Conservation (phyloP, 2,329 filamentous ascomycete genomes). For the Cladosporium phlei region DNA sequence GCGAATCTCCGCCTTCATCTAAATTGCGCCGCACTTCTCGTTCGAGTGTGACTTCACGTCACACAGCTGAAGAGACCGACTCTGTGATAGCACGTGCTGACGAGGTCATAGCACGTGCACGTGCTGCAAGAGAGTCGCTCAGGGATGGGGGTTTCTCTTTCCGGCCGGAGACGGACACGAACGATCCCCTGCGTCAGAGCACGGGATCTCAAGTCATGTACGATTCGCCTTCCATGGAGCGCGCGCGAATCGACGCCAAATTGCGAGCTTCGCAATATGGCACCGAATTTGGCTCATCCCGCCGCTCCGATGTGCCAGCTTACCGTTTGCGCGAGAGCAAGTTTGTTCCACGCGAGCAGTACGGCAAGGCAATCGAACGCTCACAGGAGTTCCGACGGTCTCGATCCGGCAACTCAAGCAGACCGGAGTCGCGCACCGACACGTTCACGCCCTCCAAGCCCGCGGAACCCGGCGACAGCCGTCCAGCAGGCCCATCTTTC, state of each 20-base stretch:
- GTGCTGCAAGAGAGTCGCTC: constrained; percentile 28
- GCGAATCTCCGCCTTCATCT: background rate
- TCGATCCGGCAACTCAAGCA: constrained; percentile 17
- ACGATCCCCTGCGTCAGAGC: constrained; percentile 21
- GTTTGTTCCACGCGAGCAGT: constrained; percentile 34
- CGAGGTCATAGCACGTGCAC: constrained; percentile 32
- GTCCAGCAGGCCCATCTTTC: background rate
- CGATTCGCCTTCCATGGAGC: constrained; percentile 29
- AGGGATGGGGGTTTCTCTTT: constrained; percentile 13
- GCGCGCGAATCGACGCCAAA: constrained; percentile 30
- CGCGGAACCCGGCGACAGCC: background rate
- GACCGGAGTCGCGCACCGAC: constrained; percentile 8
- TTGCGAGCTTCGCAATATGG: constrained; percentile 21
- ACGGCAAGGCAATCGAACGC: constrained; percentile 31
- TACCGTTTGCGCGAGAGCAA: constrained; percentile 34
- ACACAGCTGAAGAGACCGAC: constrained; percentile 28
- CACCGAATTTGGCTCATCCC: constrained; percentile 3
- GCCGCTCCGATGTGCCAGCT: constrained; percentile 27
- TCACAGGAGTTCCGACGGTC: constrained; percentile 26
- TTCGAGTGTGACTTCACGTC: constrained; percentile 17
- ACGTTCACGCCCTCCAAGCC: background rate
- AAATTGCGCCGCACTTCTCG: constrained; percentile 13
- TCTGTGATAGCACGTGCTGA: constrained; percentile 33
- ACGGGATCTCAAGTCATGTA: constrained; percentile 23
- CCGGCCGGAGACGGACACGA: constrained; percentile 15